Evolutionary conservation across 2,329 filamentous ascomycete species (phyloP).

Genomic region (Aphanoascus verrucosus): DNA sequence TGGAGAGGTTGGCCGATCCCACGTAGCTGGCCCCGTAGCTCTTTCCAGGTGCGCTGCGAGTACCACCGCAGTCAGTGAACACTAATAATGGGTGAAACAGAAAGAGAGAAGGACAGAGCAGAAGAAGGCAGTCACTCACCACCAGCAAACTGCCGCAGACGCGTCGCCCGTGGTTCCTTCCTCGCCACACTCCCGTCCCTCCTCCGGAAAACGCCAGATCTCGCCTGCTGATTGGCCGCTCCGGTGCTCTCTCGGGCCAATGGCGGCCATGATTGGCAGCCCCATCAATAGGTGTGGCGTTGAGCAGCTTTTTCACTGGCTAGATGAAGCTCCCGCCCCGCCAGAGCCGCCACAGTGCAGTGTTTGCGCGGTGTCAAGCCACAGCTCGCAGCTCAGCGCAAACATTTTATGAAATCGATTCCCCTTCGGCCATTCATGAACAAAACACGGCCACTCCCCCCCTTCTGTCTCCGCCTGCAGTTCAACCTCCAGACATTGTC

Average conservation of each 20-base stretch:
- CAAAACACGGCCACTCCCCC: not conserved
- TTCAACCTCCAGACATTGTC: not conserved
- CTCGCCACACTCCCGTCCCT: not conserved
- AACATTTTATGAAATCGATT: not conserved
- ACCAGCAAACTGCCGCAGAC: no score
- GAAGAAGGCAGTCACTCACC: no score
- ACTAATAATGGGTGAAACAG: no score
- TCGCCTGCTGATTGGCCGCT: not conserved
- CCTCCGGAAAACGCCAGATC: not conserved
- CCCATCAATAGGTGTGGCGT: not conserved
- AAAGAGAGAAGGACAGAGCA: no score
- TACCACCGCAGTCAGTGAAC: no score
- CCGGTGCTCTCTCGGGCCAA: not conserved
- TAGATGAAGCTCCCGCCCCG: slow-evolving; percentile 1
- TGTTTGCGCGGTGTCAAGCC: not conserved
- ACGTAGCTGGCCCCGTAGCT: no score
- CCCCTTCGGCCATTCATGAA: not conserved
- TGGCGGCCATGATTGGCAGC: not conserved
- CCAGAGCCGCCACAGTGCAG: slow-evolving; percentile 4
- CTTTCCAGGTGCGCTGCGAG: no score
- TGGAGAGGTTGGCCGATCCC: no score
- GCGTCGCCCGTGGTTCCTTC: not conserved
- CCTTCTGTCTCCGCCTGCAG: not conserved
- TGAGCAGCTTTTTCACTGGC: not conserved
- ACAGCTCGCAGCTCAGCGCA: slow-evolving; percentile 6